Percentiles rank a stretch among this genome's conserved stretches.
Evolutionary conservation across 257 asterid species (phyloP).

Genomic region (Agastache rugosa): DNA sequence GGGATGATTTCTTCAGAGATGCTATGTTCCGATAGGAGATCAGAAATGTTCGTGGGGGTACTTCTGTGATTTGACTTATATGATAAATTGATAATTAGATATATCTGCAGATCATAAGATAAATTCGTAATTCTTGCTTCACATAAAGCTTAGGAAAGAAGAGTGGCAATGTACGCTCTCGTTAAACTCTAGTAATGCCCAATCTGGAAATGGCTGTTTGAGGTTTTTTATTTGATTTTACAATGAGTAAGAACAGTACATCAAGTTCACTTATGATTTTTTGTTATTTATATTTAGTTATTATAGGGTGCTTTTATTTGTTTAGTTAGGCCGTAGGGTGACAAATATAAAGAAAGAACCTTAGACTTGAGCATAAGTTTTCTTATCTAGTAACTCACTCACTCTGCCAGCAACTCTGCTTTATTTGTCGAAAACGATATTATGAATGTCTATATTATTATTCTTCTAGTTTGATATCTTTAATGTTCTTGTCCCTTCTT

Average conservation of each 20-base stretch:
- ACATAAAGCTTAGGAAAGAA: not conserved
- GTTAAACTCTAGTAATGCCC: not conserved
- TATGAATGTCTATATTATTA: not conserved
- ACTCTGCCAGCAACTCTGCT: not conserved
- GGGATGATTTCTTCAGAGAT: not conserved
- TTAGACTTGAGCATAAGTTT: not conserved
- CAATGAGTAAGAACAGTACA: not conserved
- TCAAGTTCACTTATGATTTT: not conserved
- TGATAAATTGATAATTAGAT: not conserved
- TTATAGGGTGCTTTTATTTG: not conserved
- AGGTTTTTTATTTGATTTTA: not conserved
- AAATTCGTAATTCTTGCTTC: not conserved
- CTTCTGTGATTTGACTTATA: not conserved
- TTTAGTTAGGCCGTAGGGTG: not conserved
- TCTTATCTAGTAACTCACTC: not conserved
- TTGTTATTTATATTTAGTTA: not conserved
- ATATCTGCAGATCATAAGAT: not conserved
- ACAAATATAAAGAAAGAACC: not conserved
- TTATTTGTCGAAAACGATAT: not conserved
- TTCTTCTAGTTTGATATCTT: not conserved
- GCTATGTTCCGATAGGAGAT: not conserved
- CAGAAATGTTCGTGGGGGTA: not conserved
- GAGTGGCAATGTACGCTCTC: not conserved
- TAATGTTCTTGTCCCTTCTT: not conserved
- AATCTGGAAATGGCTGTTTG: not conserved